Base-by-base conservation (phyloP, 495 filamentous ascomycete genomes). In the Platismatia glauca region DNA sequence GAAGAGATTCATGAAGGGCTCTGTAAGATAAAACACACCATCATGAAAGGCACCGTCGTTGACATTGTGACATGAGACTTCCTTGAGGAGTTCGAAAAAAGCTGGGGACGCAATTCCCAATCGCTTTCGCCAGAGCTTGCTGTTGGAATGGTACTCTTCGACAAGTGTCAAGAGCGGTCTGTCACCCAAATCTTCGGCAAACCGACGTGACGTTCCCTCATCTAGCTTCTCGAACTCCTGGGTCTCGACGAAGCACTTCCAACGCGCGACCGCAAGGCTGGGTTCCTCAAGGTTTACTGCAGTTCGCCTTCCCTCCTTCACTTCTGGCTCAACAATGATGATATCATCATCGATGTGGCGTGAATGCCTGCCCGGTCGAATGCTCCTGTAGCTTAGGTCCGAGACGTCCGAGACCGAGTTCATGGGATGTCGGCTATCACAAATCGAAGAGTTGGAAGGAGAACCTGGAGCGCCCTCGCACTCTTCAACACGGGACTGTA, bases 1-100 rank as follows among this genome's bases (percentile, higher is more conserved):
- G 64, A 69, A 67, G 15, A 69, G 39, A 20, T 53, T 50, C 61
- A 69, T 59, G 6, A 69, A 38, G 24, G 67, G 67, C 43, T 69
- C 67, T 15, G 15, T 53, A 13, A 68, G 50, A 20, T 52, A 29
- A 15, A 66, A 57, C 27, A 24, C 37, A 20, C 55, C 60, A 22
- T 68, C 60, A 1, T 60, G n/a, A 35, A 37, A 34, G 35, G 43
- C 39, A 38, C 59, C 5, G 13, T 67, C 64, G 50, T 48, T 53
- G 20, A 44, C 35, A 9, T 58, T 57, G 27, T 56, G 61, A 8
- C 31, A 7, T 22, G 53, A 20, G 13, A 61, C 46, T 39, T 58
- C 7, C 16, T 35, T 29, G n/a, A 66, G 61, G 27, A 61, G 48
- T 0, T 62, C 46, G 29, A 64, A 31, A 33, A 69, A 56, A 3